phyloP scores from a whole-genome alignment of 192 early-diverging fungal species.

The Entomortierella parvispora region DNA sequence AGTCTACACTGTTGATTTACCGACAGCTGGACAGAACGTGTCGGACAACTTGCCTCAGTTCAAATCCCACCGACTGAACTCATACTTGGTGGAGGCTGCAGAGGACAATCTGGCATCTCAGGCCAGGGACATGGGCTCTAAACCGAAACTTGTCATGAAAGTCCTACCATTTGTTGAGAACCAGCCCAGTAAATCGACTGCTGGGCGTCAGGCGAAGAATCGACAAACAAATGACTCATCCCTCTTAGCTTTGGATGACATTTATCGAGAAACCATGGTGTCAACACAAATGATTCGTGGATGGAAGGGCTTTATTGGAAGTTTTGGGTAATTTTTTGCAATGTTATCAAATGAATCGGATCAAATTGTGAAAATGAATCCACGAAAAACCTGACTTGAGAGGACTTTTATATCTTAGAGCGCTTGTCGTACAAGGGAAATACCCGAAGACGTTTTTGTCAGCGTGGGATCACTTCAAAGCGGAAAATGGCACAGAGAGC shows the following conservation, averaged over 20 bases:
- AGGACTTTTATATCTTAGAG: slow-evolving; percentile 58
- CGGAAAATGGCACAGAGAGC: slow-evolving; percentile 75
- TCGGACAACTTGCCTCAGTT: slow-evolving; percentile 6
- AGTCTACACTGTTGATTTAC: slow-evolving; percentile 66
- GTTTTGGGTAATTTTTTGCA: slow-evolving; percentile 41
- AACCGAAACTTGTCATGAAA: slow-evolving; percentile 74
- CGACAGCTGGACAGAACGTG: slow-evolving; percentile 1
- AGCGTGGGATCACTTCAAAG: slow-evolving; percentile 78
- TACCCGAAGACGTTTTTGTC: slow-evolving; percentile 73
- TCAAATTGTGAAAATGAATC: slow-evolving; percentile 20
- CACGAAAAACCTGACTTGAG: slow-evolving; percentile 39
- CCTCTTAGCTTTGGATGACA: slow-evolving; percentile 27
- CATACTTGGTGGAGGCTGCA: slow-evolving; percentile 14
- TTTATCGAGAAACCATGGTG: slow-evolving; percentile 62
- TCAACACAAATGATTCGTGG: slow-evolving; percentile 50
- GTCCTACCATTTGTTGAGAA: slow-evolving; percentile 79
- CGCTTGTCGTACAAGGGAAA: slow-evolving; percentile 73
- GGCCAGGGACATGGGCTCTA: slow-evolving; percentile 35
- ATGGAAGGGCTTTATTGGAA: slow-evolving; percentile 49
- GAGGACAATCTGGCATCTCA: slow-evolving; percentile 51
- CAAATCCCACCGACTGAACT: slow-evolving; percentile 19
- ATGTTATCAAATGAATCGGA: background rate
- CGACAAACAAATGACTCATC: slow-evolving; percentile 27
- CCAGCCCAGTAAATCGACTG: slow-evolving; percentile 60
- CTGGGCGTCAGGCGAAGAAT: slow-evolving; percentile 71